Base-by-base conservation (phyloP, 2,329 filamentous ascomycete species). In the Trichophyton rubrum region DNA sequence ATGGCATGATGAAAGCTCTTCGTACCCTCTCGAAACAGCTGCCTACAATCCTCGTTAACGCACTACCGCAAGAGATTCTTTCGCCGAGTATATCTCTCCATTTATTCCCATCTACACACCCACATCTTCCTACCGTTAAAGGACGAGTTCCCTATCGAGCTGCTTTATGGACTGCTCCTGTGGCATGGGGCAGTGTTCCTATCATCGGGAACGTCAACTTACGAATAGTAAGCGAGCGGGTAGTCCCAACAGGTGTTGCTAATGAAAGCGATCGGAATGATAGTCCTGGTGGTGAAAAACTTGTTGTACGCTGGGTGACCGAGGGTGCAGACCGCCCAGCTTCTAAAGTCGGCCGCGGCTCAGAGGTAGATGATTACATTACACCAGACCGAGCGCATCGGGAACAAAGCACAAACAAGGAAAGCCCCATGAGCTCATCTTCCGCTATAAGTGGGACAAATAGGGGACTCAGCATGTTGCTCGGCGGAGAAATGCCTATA, bases 181-280 rank as follows among this genome's bases (percentile, higher is more conserved):
- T 99, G 58, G 92, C 91, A 33, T 99, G 93, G 93, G 95, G 95
- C 68, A 85, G 89, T 30, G 82, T 99, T 0, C 93, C 93, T 1
- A 83, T 97, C 20, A 82, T 96, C 35, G 91, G 92, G 66, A 95
- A 96, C 68, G 89, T 96, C 51, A 86, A 85, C 66, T 82, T 99
- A 9, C 85, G 89, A 67, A 93, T 99, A 59, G 74, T 95, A 17
- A 92, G 89, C 11, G 91, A 96, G 77, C 88, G 92, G 67, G 93
- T 99, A 82, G 83, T 80, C n/a, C 83, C 83, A 40, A 82, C 78
- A 60, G 72, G 74, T 11, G 70, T 70, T 15, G 68, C 74, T 8
- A 30, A 15, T 53, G 67, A 69, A 58, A 67, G 73, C 0, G 72
- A 75, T 11, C 69, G 69, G 8, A 68, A 72, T 9, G 69, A 69